Conservation (phyloP, 176 grass and related monocot genomes). For the Musa beccarii region DNA sequence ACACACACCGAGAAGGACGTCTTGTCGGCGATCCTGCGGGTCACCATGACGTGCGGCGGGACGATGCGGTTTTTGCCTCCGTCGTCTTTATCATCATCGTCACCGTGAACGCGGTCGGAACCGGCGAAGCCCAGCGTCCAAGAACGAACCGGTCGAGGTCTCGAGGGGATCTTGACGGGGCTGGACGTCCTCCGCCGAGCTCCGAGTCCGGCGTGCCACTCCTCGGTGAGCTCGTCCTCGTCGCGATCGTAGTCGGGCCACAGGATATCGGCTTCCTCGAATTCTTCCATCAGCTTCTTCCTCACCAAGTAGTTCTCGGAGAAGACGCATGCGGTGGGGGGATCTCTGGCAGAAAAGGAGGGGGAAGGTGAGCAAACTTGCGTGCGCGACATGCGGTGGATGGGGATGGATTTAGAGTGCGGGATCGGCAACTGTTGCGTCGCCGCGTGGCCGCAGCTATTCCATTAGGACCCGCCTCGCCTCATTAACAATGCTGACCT, state of each 20-base stretch:
- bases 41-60: slow-evolving; percentile 4
- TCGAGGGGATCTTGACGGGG: background rate
- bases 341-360: slow-evolving; percentile 19
- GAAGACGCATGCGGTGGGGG: background rate
- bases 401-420: background rate
- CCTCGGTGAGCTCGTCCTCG: background rate
- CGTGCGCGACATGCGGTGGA: background rate
- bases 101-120: background rate
- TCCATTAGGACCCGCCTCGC: background rate
- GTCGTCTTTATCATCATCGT: background rate
- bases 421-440: slow-evolving; percentile 3
- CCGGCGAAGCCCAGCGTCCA: background rate
- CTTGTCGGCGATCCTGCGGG: background rate
- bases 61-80: background rate
- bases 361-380: background rate
- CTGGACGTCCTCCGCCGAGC: background rate
- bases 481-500: background rate
- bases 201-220: background rate
- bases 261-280: slow-evolving; percentile 34
- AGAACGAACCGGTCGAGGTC: background rate
- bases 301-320: background rate
- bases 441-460: background rate
- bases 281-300: slow-evolving; percentile 27
- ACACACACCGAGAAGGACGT: slow-evolving; percentile 54
- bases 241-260: slow-evolving; percentile 28